These are phyloP conservation scores for Geotrichum citri-aurantii DNA, from an alignment of 1,139 yeast genomes.

Conservation along the genomic window DNA sequence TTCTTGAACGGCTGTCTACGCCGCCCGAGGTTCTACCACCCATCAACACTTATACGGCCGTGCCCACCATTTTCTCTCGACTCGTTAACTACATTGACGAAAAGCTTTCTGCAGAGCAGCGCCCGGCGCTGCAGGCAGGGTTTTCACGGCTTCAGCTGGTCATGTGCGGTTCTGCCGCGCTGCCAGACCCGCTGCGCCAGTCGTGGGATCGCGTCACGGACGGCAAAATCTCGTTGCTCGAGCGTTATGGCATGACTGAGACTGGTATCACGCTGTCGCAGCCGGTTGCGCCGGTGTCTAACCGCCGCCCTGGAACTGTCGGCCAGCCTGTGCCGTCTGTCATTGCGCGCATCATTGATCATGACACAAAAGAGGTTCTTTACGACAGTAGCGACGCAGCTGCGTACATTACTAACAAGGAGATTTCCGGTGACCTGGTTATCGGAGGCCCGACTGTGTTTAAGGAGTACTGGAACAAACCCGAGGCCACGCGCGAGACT, in stretches of 20 bases:
- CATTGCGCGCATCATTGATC: constrained; percentile 31
- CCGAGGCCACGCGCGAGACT: constrained; percentile 33
- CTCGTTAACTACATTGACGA: constrained; percentile 27
- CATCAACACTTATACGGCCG: constrained; percentile 37
- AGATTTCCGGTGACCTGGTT: constrained; percentile 33
- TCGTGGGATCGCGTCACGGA: constrained; percentile 33
- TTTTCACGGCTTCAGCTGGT: constrained; percentile 27
- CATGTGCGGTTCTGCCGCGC: constrained; percentile 39
- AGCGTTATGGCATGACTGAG: constrained; percentile 39
- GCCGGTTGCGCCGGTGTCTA: constrained; percentile 28
- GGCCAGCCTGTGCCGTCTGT: constrained; percentile 37
- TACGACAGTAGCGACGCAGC: constrained; percentile 19
- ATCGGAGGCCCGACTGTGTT: constrained; percentile 35
- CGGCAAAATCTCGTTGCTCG: constrained; percentile 34
- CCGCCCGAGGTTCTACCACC: constrained; percentile 26
- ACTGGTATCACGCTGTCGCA: constrained; percentile 38
- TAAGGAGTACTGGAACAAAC: constrained; percentile 33
- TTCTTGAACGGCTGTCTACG: constrained; percentile 26
- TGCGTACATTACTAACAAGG: constrained; percentile 12
- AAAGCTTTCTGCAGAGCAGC: constrained; percentile 16
- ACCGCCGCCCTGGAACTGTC: constrained; percentile 33
- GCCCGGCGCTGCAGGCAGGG: constrained; percentile 20
- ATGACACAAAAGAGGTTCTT: constrained; percentile 23
- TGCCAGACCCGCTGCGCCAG: constrained; percentile 34
- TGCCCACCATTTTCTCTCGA: constrained; percentile 37